Evolutionary conservation across 108 stramenopile species (phyloP).

Genomic region (Cyclotella sp.): DNA sequence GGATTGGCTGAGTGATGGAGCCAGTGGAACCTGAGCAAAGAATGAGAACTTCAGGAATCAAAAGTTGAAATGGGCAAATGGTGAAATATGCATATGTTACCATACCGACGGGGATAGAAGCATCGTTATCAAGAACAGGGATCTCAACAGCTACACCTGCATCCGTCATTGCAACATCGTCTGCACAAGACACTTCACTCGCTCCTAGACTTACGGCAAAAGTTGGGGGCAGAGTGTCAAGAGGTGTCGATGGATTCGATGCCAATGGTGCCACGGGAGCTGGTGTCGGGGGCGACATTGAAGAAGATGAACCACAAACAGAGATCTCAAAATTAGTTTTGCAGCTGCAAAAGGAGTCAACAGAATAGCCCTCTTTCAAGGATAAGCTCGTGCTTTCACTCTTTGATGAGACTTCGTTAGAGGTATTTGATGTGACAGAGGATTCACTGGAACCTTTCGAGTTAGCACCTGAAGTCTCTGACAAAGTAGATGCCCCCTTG

Average conservation of each 20-base stretch:
- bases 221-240: not conserved
- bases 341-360: conserved; percentile 6
- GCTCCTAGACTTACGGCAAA: not conserved
- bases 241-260: conserved; percentile 1
- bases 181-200: not conserved
- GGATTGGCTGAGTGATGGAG: not conserved
- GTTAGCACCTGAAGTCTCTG: too few species aligned
- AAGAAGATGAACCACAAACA: not conserved
- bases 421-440: too few species aligned
- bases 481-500: too few species aligned
- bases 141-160: conserved; percentile 23
- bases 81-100: not conserved
- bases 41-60: not conserved
- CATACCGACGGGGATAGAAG: conserved; percentile 16
- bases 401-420: too few species aligned
- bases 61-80: not conserved
- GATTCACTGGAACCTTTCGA: too few species aligned
- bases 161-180: conserved; percentile 25
- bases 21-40: conserved; percentile 5
- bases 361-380: not conserved
- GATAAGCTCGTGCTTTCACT: not conserved
- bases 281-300: not conserved
- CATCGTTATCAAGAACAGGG: conserved; percentile 28
- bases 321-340: conserved; percentile 5
- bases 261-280: not conserved